Conservation (phyloP, 2,329 filamentous ascomycete species). For the Monilinia fructicola region DNA sequence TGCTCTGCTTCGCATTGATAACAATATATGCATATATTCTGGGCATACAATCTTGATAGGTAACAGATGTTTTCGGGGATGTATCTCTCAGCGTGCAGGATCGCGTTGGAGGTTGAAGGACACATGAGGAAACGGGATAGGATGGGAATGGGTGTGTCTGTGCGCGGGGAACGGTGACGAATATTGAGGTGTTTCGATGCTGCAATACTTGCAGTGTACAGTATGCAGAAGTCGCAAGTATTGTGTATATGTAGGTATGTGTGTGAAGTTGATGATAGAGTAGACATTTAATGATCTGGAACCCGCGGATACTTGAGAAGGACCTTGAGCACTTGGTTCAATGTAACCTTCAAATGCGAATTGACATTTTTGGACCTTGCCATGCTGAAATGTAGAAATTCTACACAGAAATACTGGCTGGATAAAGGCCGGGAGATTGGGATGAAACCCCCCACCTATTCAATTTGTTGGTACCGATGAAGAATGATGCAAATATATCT, state of each 20-base stretch:
- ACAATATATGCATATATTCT: conserved; percentile 1
- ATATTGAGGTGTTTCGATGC: background rate
- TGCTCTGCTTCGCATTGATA: no score
- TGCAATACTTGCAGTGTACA: background rate
- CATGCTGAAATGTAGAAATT: background rate
- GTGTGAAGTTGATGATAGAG: background rate
- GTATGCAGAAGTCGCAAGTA: background rate
- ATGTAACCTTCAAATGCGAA: background rate
- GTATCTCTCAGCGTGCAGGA: background rate
- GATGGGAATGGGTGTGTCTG: conserved; percentile 1
- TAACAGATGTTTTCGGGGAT: background rate
- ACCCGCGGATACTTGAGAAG: background rate
- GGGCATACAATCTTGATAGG: background rate
- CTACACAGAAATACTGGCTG: background rate
- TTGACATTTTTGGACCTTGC: background rate
- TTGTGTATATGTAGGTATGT: background rate
- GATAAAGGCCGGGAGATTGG: background rate
- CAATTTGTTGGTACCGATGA: background rate
- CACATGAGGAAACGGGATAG: background rate
- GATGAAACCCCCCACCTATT: background rate
- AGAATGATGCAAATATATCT: conserved; percentile 10
- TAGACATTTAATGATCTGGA: background rate
- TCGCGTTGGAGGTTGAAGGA: background rate
- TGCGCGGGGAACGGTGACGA: background rate
- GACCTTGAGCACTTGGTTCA: background rate